Conservation (phyloP, 352 stramenopile species). For the Phytophthora quininea region DNA sequence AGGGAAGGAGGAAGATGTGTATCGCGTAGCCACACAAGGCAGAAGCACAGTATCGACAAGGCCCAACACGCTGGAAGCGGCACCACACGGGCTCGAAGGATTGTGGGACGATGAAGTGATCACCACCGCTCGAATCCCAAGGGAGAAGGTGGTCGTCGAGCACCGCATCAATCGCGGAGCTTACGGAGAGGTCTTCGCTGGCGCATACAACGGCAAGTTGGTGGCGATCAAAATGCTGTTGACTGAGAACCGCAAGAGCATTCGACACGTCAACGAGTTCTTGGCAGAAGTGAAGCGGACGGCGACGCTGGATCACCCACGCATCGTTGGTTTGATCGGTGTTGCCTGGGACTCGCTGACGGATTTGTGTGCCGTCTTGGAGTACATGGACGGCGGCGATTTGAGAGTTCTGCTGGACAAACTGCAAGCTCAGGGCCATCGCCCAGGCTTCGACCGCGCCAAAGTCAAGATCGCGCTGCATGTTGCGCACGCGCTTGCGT, state of each 20-base stretch:
- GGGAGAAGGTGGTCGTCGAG: constrained; percentile 34
- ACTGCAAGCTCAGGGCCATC: constrained; percentile 4
- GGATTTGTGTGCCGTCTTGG: constrained; percentile 41
- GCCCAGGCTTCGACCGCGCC: background rate
- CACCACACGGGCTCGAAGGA: constrained; percentile 10
- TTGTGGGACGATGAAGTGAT: constrained; percentile 39
- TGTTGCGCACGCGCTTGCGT: no score
- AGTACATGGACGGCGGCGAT: constrained; percentile 50
- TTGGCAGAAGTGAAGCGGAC: constrained; percentile 43
- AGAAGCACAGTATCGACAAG: constrained; percentile 3
- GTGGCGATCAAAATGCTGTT: constrained; percentile 44
- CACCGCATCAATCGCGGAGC: constrained; percentile 31
- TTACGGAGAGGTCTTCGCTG: constrained; percentile 39
- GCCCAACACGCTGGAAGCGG: constrained; percentile 5
- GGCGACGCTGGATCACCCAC: constrained; percentile 38
- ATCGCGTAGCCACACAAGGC: background rate
- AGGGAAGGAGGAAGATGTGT: constrained; percentile 1
- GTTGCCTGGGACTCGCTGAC: constrained; percentile 47
- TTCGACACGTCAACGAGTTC: constrained; percentile 24
- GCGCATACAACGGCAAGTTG: constrained; percentile 29
- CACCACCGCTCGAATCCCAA: constrained; percentile 31
- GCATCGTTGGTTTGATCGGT: constrained; percentile 44
- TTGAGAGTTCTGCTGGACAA: constrained; percentile 33
- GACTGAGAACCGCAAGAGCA: constrained; percentile 29
- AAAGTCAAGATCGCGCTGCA: no score